phyloP scores from a whole-genome alignment of 257 asterid genomes.

The Fraxinus anomala region DNA sequence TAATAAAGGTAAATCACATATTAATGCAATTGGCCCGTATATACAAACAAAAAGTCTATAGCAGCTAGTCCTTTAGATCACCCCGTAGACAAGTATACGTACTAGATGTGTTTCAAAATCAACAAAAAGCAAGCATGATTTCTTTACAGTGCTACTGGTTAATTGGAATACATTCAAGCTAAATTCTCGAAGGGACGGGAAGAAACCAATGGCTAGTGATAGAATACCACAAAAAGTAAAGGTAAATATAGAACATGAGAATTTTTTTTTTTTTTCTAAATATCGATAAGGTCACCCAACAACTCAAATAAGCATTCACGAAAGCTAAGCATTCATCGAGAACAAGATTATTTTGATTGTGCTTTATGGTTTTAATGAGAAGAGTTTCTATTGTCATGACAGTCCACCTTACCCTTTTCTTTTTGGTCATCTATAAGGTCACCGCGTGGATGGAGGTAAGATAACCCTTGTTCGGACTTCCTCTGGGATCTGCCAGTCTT shows the following conservation, averaged over 20 bases:
- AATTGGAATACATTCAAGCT: not conserved
- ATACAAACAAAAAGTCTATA: not conserved
- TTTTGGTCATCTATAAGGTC: not conserved
- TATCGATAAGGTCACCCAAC: not conserved
- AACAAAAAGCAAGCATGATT: not conserved
- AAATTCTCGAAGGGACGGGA: not conserved
- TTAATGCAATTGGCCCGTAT: not conserved
- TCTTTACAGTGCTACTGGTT: not conserved
- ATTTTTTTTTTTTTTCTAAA: no score
- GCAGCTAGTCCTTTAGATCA: not conserved
- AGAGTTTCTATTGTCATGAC: not conserved
- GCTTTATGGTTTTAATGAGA: not conserved
- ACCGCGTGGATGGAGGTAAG: conserved; percentile 3
- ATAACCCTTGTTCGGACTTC: not conserved
- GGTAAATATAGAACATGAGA: not conserved
- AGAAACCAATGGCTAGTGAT: no score
- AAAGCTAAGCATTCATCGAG: not conserved
- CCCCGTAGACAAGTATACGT: no score
- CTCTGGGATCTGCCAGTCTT: not conserved
- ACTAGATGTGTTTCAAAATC: not conserved
- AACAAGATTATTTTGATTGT: not conserved
- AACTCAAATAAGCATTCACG: not conserved
- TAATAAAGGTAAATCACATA: not conserved
- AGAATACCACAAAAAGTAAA: not conserved
- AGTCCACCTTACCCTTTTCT: not conserved